phyloP scores from a whole-genome alignment of 768 basidiomycete species.

The Rhizopogon vesiculosus region DNA sequence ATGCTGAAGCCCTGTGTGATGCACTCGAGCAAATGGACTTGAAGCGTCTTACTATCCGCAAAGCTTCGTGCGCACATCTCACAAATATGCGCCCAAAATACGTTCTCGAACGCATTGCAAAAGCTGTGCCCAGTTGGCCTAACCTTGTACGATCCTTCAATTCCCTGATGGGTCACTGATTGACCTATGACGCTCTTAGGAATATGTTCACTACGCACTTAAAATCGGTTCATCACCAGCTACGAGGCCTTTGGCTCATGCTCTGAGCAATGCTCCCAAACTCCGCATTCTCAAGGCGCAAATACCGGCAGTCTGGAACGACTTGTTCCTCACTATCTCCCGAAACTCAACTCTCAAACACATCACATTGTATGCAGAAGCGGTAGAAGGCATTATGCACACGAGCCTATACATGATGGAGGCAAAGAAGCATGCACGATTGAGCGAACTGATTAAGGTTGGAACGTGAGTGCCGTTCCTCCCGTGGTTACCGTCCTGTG shows the following conservation, averaged over 20 bases:
- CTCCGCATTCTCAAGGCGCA: constrained; percentile 49
- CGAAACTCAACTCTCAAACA: constrained; percentile 44
- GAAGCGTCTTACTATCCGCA: constrained; percentile 48
- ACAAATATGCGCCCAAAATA: constrained; percentile 43
- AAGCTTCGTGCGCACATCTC: constrained; percentile 47
- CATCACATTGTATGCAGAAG: constrained; percentile 33
- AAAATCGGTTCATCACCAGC: constrained; percentile 41
- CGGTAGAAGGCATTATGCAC: constrained; percentile 31
- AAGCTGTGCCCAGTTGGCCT: constrained; percentile 38
- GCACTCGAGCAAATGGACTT: constrained; percentile 37
- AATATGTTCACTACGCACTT: constrained; percentile 50
- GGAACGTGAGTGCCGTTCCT: constrained; percentile 41
- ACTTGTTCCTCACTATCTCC: constrained; percentile 44
- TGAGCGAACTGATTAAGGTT: constrained; percentile 48
- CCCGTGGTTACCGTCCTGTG: constrained; percentile 4
- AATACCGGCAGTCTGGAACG: constrained; percentile 57
- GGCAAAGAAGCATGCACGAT: constrained; percentile 45
- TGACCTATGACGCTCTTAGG: constrained; percentile 30
- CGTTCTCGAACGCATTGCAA: constrained; percentile 42
- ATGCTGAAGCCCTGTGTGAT: constrained; percentile 34
- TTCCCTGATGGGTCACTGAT: background rate
- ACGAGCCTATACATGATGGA: constrained; percentile 56
- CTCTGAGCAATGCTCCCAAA: constrained; percentile 35
- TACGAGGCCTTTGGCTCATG: constrained; percentile 25
- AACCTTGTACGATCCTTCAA: constrained; percentile 40